Base-by-base conservation (phyloP, 768 basidiomycete species). In the Leccinum longicurvipes region DNA sequence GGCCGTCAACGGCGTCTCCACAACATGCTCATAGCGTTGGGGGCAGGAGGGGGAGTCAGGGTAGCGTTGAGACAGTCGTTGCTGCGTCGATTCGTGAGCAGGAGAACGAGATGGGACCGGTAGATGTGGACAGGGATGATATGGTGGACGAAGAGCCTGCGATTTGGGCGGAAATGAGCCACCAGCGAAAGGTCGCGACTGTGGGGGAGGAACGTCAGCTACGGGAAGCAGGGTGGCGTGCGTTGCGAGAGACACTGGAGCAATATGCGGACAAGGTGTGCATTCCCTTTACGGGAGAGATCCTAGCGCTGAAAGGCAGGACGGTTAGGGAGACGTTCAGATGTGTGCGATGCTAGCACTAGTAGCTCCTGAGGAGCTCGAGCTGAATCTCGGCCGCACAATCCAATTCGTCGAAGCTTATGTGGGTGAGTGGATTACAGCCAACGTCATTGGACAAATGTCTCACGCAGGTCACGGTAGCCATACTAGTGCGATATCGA, bases 331-430 rank as follows among this genome's bases (percentile, higher is more conserved):
- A 14, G 86, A 93, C 63, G 74, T 91, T 1, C 91, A 91, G 63
- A 88, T 84, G 77, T 91, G 89, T 69, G 83, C 88, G 1, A 82
- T 89, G 77, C 65, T 93, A 15, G 76, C 82, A 3, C 63, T 89
- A 1, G 72, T 92, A 19, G 87, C 84, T 7, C 74, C 79, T 0
- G 62, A 75, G 44, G 87, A 91, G 63, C 72, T 93, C 42, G 60
- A 64, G 34, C 67, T 89, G n/a, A 67, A 74, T 1, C 66, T 69
- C 21, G 65, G 63, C 46, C 74, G 85, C 45, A 72, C 73, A 24
- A 63, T 74, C 19, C 76, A 78, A 24, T 86, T 91, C 55, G 65
- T 90, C 17, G 85, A 89, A 57, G 73, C 85, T 0, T 93, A 93
- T 64, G 77, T 90, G 14, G 91, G 91, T 91, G 54, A 29, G 81